Evolutionary conservation across 2,329 filamentous ascomycete species (phyloP).

Genomic region (Neoscytalidium dimidiatum): DNA sequence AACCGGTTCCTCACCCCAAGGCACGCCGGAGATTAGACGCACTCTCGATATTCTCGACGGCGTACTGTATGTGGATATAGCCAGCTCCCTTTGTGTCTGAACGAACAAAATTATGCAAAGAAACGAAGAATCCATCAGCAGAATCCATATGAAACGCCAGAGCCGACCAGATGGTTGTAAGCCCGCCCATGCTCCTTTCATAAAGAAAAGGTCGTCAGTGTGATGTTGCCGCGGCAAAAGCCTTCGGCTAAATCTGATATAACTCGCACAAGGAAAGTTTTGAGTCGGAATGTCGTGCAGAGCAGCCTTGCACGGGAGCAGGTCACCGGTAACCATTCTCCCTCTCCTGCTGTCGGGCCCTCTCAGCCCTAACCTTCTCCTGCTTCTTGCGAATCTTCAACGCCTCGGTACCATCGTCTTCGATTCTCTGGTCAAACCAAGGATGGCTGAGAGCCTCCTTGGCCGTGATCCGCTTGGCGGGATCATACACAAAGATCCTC

Average conservation of each 20-base stretch:
- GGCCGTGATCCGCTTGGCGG: conserved; percentile 64
- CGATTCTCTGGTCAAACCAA: conserved; percentile 65
- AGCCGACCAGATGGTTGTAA: conserved; percentile 12
- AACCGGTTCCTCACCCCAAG: conserved; percentile 14
- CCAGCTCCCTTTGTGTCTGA: conserved; percentile 16
- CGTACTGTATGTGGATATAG: conserved; percentile 17
- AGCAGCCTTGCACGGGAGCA: not conserved
- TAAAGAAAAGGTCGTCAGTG: conserved; percentile 17
- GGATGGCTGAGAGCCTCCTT: conserved; percentile 66
- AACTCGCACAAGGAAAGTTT: conserved; percentile 12
- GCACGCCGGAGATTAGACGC: conserved; percentile 16
- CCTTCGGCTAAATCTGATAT: not conserved
- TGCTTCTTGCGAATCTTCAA: conserved; percentile 56
- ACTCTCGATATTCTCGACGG: conserved; percentile 15
- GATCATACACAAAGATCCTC: conserved; percentile 68
- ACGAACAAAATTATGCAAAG: conserved; percentile 14
- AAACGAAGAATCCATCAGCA: not conserved
- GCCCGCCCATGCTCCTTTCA: conserved; percentile 19
- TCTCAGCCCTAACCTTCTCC: conserved; percentile 28
- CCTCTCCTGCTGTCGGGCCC: conserved; percentile 1
- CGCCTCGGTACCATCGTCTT: conserved; percentile 68
- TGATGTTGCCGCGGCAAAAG: conserved; percentile 3
- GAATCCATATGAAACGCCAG: conserved; percentile 12
- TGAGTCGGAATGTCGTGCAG: conserved; percentile 6
- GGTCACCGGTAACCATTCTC: conserved; percentile 16